These are phyloP conservation scores for Daedaleopsis nitida DNA, from an alignment of 768 basidiomycete species.

Conservation along the genomic window DNA sequence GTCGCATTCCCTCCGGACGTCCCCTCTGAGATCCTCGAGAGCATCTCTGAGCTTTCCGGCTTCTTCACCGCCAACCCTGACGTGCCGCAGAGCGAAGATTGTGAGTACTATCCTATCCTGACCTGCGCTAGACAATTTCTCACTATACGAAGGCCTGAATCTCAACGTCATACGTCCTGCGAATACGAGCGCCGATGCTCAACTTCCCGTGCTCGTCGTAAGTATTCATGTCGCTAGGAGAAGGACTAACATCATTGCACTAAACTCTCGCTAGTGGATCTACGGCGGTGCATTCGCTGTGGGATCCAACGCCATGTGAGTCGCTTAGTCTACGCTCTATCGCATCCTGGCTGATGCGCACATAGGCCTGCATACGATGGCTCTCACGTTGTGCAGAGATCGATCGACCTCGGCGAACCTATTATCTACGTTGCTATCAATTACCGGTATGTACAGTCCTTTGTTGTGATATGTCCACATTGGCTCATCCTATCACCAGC, in stretches of 20 bases:
- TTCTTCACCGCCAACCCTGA: neutral
- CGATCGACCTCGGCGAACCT: constrained; percentile 44
- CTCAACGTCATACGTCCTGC: neutral
- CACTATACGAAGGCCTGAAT: neutral
- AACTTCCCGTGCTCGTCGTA: constrained; percentile 45
- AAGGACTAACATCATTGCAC: too few species aligned
- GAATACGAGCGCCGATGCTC: neutral
- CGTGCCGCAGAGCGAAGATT: constrained; percentile 6
- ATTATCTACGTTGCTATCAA: constrained; percentile 56
- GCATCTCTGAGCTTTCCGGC: too few species aligned
- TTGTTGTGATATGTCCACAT: neutral
- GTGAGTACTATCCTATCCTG: constrained; percentile 21
- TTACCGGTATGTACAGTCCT: constrained; percentile 32
- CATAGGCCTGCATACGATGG: constrained; percentile 31
- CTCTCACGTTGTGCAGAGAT: constrained; percentile 50
- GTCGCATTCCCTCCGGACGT: neutral
- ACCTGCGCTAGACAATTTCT: constrained; percentile 38
- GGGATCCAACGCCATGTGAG: constrained; percentile 11
- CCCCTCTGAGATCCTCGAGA: neutral
- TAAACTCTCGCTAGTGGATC: constrained; percentile 1
- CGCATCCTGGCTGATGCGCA: constrained; percentile 43
- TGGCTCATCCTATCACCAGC: neutral
- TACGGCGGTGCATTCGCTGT: constrained; percentile 11
- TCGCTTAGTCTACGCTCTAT: neutral
- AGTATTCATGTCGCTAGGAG: constrained; percentile 21